phyloP scores from a whole-genome alignment of 768 basidiomycete species.

The Dacryopinax spathularia region DNA sequence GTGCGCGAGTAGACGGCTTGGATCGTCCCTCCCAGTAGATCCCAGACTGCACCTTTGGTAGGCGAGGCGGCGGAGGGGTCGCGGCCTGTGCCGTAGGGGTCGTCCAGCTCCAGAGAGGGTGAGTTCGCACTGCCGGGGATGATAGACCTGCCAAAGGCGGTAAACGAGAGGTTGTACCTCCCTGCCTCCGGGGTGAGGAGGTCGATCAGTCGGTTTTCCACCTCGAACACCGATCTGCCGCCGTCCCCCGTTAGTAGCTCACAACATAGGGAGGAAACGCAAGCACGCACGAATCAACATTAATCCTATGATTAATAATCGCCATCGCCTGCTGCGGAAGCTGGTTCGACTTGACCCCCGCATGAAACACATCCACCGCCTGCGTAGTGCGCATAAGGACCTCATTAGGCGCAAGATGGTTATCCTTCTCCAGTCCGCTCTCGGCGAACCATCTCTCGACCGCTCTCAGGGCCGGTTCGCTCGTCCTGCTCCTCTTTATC shows the following conservation, averaged over 20 bases:
- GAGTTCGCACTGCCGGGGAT: conserved; percentile 24
- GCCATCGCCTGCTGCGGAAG: conserved; percentile 59
- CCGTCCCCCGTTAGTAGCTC: neutral
- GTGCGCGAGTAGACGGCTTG: conserved; percentile 19
- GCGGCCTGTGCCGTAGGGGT: conserved; percentile 36
- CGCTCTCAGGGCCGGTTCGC: conserved; percentile 36
- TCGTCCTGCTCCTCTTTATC: conserved; percentile 35
- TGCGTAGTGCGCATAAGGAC: conserved; percentile 56
- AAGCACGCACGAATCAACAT: conserved; percentile 37
- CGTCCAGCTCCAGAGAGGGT: conserved; percentile 38
- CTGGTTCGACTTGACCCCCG: conserved; percentile 49
- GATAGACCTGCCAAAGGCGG: conserved; percentile 36
- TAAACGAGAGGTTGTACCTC: conserved; percentile 44
- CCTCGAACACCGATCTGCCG: conserved; percentile 30
- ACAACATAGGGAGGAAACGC: neutral
- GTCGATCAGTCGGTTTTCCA: conserved; percentile 32
- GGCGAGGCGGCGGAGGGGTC: conserved; percentile 56
- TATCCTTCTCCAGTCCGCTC: conserved; percentile 16
- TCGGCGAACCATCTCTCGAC: conserved; percentile 26
- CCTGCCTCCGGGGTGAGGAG: conserved; percentile 33
- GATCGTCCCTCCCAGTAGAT: conserved; percentile 48
- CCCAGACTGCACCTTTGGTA: conserved; percentile 28
- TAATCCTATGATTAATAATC: conserved; percentile 58
- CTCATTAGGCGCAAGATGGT: conserved; percentile 24
- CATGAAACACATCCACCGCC: conserved; percentile 48